Evolutionary conservation across 257 asterid genomes (phyloP), one percentile per base, ranked within the genome.

Genomic region (Gentiana macrophylla): DNA sequence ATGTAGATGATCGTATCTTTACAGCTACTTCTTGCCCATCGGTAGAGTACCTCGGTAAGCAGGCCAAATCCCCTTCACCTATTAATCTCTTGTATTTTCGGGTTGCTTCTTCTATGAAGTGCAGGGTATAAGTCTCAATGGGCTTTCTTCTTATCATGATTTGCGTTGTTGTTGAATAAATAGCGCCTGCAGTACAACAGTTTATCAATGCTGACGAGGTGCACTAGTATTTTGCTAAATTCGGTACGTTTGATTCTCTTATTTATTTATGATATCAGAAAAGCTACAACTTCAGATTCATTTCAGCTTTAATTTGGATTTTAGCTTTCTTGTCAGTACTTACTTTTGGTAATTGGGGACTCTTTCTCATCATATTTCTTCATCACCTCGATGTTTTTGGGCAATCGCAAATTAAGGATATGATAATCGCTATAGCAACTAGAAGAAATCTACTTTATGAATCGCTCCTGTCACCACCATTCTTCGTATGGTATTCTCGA

Each of bases 21-120:
- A 84, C 96, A n/a, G 96, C 96, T 46, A 88, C 94, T 66, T 88
- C 96, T 72, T 82, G 72, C 53, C 94, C 94, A 9, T 88, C 96
- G 75, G 71, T 46, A 82, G 71, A 62, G 90, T 82, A 47, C 96
- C 96, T 54, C 81, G 77, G 54, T 82, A 87, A 50, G 84, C 96
- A 34, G 94, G 54, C 96, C 96, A 37, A 87, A 87, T 33, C 94
- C 96, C 96, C 96, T 78, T 88, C 96, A 49, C 96, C 96, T 66
- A 88, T 84, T 77, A 80, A 57, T 65, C 81, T 75, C 67, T 78
- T 82, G 87, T 88, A 88, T 46, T 66, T 77, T 61, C 80, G 77
- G 9, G 90, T 88, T 38, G 83, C 80, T 37, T 64, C 66, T 65
- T 84, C 84, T 62, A 87, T 73, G 79, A 60, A 80, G 63, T 67